phyloP scores from a whole-genome alignment of 129 eudicot species.

The Helianthus tuberosus region DNA sequence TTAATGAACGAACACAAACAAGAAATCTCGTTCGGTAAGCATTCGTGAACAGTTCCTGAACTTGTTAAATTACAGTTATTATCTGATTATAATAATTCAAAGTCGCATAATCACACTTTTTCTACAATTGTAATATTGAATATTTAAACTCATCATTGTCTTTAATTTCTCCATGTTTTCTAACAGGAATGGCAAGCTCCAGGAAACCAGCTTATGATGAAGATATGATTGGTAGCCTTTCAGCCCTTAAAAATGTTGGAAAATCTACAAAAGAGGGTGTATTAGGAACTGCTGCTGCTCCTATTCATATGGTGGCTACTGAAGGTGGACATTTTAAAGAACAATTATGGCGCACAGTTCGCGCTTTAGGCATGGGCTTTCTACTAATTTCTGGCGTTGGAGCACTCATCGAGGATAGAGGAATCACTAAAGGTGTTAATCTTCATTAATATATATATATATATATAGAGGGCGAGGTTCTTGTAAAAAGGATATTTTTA shows the following conservation, averaged over 20 bases:
- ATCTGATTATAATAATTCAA: background rate
- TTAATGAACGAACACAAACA: no score
- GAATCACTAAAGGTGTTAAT: constrained; percentile 83
- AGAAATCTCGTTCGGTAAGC: no score
- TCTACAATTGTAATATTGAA: background rate
- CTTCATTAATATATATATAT: background rate
- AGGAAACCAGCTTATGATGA: constrained; percentile 48
- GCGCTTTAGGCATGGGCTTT: constrained; percentile 80
- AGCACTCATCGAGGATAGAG: constrained; percentile 92
- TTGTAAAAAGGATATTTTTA: no score
- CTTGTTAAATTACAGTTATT: background rate
- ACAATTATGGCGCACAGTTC: constrained; percentile 93
- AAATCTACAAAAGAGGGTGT: constrained; percentile 72
- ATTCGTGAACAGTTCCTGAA: no score
- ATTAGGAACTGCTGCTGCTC: constrained; percentile 91
- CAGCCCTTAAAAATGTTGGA: constrained; percentile 77
- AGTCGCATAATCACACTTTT: constrained; percentile 1
- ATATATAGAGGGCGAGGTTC: no score
- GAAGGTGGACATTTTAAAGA: constrained; percentile 90
- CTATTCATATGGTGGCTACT: constrained; percentile 93
- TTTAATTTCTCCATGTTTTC: background rate
- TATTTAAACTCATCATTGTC: background rate
- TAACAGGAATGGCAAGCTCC: constrained; percentile 56
- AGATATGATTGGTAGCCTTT: constrained; percentile 61
- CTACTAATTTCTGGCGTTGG: constrained; percentile 83